Evolutionary conservation across 139 green algal genomes (phyloP).

Genomic region (Chlamydomonas incerta): DNA sequence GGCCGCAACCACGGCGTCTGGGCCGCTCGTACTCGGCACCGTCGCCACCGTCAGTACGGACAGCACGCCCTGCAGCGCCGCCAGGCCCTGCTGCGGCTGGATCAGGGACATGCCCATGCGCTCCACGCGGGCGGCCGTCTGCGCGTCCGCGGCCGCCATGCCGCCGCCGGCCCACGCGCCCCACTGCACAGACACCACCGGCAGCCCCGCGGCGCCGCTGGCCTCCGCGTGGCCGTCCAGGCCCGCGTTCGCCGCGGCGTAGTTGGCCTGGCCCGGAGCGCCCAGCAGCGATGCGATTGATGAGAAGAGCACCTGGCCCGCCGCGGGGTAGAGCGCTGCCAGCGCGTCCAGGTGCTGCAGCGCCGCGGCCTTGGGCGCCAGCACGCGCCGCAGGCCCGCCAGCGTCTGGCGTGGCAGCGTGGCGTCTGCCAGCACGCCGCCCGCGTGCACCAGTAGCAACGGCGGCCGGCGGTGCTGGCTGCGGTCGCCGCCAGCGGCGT

Average conservation of each 20-base stretch:
- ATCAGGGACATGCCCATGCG: conserved; percentile 76
- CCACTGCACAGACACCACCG: conserved; percentile 74
- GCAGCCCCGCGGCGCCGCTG: conserved; percentile 41
- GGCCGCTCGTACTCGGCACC: no score
- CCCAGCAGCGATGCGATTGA: conserved; percentile 79
- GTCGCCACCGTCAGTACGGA: no score
- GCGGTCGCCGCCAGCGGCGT: background rate
- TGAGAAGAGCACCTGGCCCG: conserved; percentile 72
- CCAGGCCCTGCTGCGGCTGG: conserved; percentile 62
- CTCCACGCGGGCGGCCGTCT: conserved; percentile 65
- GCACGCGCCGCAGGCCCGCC: conserved; percentile 53
- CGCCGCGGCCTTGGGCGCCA: conserved; percentile 54
- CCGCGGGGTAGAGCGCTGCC: conserved; percentile 20
- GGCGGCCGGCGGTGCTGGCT: conserved; percentile 11
- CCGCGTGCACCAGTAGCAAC: conserved; percentile 75
- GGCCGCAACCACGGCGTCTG: conserved; percentile 56
- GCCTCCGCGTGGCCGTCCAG: conserved; percentile 59
- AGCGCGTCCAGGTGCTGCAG: background rate
- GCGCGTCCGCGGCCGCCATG: conserved; percentile 67
- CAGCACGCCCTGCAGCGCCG: conserved; percentile 50
- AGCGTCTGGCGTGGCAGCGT: conserved; percentile 72
- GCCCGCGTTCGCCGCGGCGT: conserved; percentile 73
- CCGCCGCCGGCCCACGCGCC: conserved; percentile 77
- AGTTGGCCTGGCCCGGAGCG: conserved; percentile 78
- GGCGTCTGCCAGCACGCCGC: conserved; percentile 79